Conservation (phyloP, 1,284 basidiomycete genomes). For the Cyathus olla region DNA sequence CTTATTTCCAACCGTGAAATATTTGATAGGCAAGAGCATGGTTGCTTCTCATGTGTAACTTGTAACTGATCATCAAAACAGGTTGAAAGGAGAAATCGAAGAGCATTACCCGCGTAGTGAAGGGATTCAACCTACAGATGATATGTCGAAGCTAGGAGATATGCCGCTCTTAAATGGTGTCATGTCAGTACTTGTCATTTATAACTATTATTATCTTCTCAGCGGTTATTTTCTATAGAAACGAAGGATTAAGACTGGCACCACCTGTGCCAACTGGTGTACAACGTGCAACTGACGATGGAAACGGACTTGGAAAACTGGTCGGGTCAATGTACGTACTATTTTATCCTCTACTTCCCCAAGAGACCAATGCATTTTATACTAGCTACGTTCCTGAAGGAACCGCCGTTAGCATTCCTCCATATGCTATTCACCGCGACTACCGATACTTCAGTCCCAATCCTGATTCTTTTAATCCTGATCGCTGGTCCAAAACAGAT, state of each 20-base stretch:
- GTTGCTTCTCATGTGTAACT: too few species aligned
- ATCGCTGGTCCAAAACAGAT: constrained; percentile 41
- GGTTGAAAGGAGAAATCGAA: too few species aligned
- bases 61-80: too few species aligned
- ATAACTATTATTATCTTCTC: too few species aligned
- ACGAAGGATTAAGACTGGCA: constrained; percentile 66
- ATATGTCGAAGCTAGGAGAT: too few species aligned
- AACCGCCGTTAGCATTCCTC: constrained; percentile 57
- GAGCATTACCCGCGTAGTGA: too few species aligned
- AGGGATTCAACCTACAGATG: too few species aligned
- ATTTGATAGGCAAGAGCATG: too few species aligned
- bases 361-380: not conserved
- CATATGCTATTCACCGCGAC: constrained; percentile 57
- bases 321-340: constrained; percentile 24
- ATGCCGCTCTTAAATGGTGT: constrained; percentile 56
- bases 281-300: constrained; percentile 55
- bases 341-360: not conserved
- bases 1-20: constrained; percentile 54
- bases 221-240: constrained; percentile 38
- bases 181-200: constrained; percentile 45
- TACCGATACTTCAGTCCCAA: constrained; percentile 48
- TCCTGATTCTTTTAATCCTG: constrained; percentile 48
- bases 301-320: constrained; percentile 47
- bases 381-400: constrained; percentile 60
- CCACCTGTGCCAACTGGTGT: constrained; percentile 64